A percentile compares a stretch with the other conserved stretches of the same genome.
Conservation (phyloP, 139 green algal species). For the Closterium sp. region DNA sequence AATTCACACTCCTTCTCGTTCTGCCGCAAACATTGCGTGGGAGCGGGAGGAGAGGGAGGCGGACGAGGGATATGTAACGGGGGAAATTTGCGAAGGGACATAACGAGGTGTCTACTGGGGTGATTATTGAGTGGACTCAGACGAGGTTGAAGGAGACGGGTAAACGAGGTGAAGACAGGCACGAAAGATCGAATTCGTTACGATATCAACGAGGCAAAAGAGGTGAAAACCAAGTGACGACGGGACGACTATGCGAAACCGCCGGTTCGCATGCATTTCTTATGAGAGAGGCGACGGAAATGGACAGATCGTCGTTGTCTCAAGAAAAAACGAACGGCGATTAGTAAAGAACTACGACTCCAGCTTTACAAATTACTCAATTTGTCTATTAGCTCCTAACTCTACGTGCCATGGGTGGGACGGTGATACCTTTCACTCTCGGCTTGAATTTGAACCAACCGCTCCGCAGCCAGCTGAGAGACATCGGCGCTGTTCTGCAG, state of each 20-base stretch:
- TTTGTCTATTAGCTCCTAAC: neutral
- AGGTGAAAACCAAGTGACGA: neutral
- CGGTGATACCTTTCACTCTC: too few relatives aligned
- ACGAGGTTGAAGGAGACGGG: neutral
- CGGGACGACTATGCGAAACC: too few relatives aligned
- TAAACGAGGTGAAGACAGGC: neutral
- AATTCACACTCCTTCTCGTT: neutral
- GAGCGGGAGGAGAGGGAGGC: neutral
- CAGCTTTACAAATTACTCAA: neutral
- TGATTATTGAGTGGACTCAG: too few relatives aligned
- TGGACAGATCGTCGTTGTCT: neutral
- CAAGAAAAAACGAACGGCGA: neutral
- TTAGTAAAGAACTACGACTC: neutral
- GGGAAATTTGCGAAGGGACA: too few relatives aligned
- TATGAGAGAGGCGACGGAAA: too few relatives aligned
- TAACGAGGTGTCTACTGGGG: too few relatives aligned
- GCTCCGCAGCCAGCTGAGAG: too few relatives aligned
- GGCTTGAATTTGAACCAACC: too few relatives aligned
- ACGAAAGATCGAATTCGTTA: neutral
- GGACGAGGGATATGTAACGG: too few relatives aligned
- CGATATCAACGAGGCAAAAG: neutral
- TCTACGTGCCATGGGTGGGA: neutral
- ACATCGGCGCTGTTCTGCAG: too few relatives aligned
- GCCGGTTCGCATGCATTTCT: too few relatives aligned
- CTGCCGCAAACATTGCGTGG: neutral